A percentile compares a stretch with the other conserved stretches of the same genome.
These are phyloP conservation scores for Tetrahymena malaccensis DNA, from an alignment of 73 alveolate species.

Conservation along the genomic window DNA sequence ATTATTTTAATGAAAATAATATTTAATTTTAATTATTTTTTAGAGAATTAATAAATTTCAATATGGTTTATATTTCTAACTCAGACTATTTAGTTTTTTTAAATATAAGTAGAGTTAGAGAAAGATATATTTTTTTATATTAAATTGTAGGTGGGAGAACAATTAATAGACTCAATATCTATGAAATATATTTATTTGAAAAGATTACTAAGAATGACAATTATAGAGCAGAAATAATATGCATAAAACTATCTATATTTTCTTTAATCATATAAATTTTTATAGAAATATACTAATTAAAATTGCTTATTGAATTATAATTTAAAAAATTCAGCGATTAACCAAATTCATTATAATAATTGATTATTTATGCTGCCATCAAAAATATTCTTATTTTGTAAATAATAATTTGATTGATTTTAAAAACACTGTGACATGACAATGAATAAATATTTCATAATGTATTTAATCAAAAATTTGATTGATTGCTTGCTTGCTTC, in stretches of 20 bases:
- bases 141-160: neutral
- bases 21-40: too few species aligned
- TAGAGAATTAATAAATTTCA: too few species aligned
- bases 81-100: too few species aligned
- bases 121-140: neutral
- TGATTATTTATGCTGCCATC: neutral
- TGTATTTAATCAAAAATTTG: neutral
- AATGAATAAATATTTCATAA: neutral
- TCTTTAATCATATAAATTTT: neutral
- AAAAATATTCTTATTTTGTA: neutral
- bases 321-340: neutral
- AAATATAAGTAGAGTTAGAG: neutral
- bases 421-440: too few species aligned
- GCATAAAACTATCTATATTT: neutral
- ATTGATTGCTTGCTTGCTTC: neutral
- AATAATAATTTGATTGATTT: neutral
- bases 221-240: neutral
- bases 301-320: neutral
- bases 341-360: too few species aligned
- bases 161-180: neutral
- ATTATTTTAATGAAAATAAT: too few species aligned
- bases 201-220: neutral
- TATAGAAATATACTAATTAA: neutral
- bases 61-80: too few species aligned
- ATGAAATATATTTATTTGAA: neutral